Evolutionary conservation across 2,329 filamentous ascomycete genomes (phyloP).

Genomic region (Pseudogymnoascus sp.): DNA sequence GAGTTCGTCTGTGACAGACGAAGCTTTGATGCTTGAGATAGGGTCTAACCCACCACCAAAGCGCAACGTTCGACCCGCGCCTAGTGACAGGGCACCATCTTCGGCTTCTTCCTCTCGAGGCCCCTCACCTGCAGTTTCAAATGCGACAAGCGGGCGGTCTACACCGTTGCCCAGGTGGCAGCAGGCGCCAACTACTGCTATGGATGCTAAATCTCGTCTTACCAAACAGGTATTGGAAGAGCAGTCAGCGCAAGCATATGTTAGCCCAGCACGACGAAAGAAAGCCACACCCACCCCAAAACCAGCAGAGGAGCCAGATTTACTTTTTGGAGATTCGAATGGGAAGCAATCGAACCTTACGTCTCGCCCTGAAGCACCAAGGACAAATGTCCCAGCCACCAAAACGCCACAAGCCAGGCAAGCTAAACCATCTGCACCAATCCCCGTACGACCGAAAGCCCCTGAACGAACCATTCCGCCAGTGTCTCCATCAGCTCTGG

Average conservation of each 20-base stretch:
- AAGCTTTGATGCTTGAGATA: slow-evolving; percentile 72
- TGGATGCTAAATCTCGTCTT: slow-evolving; percentile 52
- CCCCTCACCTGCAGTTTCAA: slow-evolving; percentile 42
- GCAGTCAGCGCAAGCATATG: slow-evolving; percentile 72
- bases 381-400: slow-evolving; percentile 28
- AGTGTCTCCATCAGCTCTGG: slow-evolving; percentile 60
- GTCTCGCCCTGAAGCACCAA: slow-evolving; percentile 24
- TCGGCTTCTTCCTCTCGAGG: slow-evolving; percentile 32
- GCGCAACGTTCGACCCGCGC: slow-evolving; percentile 21
- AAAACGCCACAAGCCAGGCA: slow-evolving; percentile 32
- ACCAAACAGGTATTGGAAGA: slow-evolving; percentile 70
- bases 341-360: not conserved
- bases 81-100: slow-evolving; percentile 17
- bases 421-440: slow-evolving; percentile 36
- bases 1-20: slow-evolving; percentile 45
- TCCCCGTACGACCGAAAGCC: slow-evolving; percentile 38
- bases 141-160: slow-evolving; percentile 34
- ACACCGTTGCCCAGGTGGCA: slow-evolving; percentile 52
- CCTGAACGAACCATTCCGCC: slow-evolving; percentile 48
- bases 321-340: slow-evolving; percentile 46
- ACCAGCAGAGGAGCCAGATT: slow-evolving; percentile 46
- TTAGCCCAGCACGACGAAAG: slow-evolving; percentile 77
- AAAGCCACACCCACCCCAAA: slow-evolving; percentile 40
- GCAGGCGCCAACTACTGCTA: slow-evolving; percentile 35
- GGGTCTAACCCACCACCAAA: slow-evolving; percentile 47